Percentiles rank a stretch among this genome's conserved stretches.
phyloP scores from a whole-genome alignment of 2,329 filamentous ascomycete species.

The Tolypocladium tundrense region DNA sequence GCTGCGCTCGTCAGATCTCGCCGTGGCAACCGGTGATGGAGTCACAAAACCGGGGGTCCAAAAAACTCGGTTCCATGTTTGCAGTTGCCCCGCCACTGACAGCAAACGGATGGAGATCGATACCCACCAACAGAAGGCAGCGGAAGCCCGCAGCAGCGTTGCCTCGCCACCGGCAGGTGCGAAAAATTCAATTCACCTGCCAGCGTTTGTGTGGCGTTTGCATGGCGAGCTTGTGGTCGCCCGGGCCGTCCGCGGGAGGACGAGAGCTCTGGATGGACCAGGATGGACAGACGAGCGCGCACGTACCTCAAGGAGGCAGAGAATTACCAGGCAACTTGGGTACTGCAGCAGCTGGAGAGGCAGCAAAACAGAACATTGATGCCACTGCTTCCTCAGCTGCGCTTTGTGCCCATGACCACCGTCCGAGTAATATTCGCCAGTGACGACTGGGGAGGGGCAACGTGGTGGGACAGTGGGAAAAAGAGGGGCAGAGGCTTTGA shows the following conservation, averaged over 20 bases:
- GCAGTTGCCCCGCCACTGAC: neutral
- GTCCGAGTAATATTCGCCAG: neutral
- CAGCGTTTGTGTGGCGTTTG: neutral
- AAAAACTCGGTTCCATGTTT: neutral
- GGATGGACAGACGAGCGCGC: neutral
- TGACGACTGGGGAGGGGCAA: neutral
- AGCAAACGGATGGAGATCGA: neutral
- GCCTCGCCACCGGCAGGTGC: conserved; percentile 4
- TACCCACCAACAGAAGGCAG: neutral
- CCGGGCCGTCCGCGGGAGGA: neutral
- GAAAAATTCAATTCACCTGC: conserved; percentile 2
- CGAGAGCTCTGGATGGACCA: neutral
- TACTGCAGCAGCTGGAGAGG: neutral
- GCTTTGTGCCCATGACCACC: neutral
- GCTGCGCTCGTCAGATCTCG: neutral
- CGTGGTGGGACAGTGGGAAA: conserved; percentile 1
- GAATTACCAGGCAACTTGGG: too few relatives aligned
- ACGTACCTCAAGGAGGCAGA: too few relatives aligned
- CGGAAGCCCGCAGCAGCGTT: conserved; percentile 1
- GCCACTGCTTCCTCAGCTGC: neutral
- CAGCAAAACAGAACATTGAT: neutral
- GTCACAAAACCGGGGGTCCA: neutral
- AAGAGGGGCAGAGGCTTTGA: conserved; percentile 5
- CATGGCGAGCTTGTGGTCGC: neutral
- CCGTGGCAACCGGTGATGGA: neutral